Conservation (phyloP, 495 filamentous ascomycete genomes). For the Tuber magnatum region DNA sequence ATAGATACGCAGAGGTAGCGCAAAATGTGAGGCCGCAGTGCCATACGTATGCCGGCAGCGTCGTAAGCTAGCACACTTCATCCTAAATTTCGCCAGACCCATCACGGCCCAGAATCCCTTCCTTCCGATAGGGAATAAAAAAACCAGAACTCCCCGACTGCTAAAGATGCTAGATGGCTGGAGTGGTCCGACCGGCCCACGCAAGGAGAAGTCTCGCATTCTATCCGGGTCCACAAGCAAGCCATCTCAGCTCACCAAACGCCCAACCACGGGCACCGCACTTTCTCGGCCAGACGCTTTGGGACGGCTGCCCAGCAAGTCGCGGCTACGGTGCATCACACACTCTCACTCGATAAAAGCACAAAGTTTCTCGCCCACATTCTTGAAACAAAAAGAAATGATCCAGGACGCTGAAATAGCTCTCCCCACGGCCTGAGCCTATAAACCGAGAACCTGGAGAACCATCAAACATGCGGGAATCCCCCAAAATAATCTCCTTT, state of each 20-base stretch:
- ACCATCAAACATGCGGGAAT: neutral
- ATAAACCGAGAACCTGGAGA: neutral
- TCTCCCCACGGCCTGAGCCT: neutral
- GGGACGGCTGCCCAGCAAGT: neutral
- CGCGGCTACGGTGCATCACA: neutral
- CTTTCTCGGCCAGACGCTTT: neutral
- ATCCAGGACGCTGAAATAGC: neutral
- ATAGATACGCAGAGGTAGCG: neutral
- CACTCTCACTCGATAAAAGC: neutral
- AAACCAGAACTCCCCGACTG: neutral
- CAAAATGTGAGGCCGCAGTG: neutral
- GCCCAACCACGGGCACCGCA: neutral
- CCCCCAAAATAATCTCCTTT: neutral
- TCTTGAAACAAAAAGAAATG: neutral
- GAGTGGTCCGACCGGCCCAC: neutral
- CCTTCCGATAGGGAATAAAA: neutral
- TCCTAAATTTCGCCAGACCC: neutral
- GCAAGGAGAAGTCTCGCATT: neutral
- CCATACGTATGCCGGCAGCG: neutral
- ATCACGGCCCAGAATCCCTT: neutral
- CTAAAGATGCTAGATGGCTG: neutral
- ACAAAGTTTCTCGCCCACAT: neutral
- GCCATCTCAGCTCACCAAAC: neutral
- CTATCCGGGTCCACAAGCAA: neutral
- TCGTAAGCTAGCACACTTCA: neutral